These are phyloP conservation scores for Cladophialophora chaetospira DNA, from an alignment of 2,329 filamentous ascomycete genomes.

Conservation along the genomic window DNA sequence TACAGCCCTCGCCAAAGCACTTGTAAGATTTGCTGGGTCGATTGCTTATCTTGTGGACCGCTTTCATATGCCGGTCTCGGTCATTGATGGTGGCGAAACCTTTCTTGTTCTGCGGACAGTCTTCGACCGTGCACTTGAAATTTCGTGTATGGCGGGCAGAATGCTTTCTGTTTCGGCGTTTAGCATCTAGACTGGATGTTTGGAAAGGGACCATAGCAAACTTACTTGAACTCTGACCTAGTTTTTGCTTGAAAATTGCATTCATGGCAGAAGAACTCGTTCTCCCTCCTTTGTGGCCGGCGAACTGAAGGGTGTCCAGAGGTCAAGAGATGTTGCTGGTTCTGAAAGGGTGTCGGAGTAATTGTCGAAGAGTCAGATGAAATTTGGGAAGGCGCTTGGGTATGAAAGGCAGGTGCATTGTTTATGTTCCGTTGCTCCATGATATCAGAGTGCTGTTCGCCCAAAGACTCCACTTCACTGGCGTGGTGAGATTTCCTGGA, in stretches of 20 bases:
- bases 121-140: conserved; percentile 59
- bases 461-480: conserved; percentile 15
- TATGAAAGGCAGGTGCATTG: neutral
- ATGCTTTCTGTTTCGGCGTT: conserved; percentile 66
- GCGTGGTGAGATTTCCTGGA: conserved; percentile 16
- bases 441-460: neutral
- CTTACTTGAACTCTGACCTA: conserved; percentile 45
- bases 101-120: conserved; percentile 58
- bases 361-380: conserved; percentile 8
- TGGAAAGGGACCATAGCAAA: neutral
- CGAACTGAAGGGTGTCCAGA: neutral
- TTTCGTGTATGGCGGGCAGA: conserved; percentile 68
- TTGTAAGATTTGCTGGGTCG: conserved; percentile 54
- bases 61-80: conserved; percentile 74
- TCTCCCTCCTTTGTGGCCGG: neutral
- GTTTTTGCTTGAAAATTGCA: conserved; percentile 36
- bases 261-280: conserved; percentile 12
- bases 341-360: neutral
- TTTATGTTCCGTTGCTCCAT: conserved; percentile 9
- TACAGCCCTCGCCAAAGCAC: conserved; percentile 62
- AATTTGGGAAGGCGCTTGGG: neutral
- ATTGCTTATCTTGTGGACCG: conserved; percentile 61
- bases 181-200: neutral
- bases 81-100: conserved; percentile 83
- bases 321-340: neutral